Evolutionary conservation across 2,329 filamentous ascomycete species (phyloP), one percentile per base, ranked within the genome.

Genomic region (Aspergillus sergii): DNA sequence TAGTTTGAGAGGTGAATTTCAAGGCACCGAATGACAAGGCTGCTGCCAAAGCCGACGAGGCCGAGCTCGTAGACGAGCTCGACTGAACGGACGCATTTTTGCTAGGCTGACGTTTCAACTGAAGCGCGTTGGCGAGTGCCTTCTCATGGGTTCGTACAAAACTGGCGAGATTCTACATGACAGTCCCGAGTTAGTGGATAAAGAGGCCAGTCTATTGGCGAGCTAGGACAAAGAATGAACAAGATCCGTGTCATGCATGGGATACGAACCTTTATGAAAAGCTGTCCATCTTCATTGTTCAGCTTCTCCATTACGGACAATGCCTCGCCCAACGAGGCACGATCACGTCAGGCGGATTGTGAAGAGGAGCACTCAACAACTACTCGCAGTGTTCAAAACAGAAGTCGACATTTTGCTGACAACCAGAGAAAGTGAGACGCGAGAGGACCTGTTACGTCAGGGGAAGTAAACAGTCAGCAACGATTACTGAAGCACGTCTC

Each of bases 81-180:
- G 87, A 83, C 26, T 74, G 76, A 59, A 75, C 70, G 64, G 90
- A 80, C 69, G 86, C 87, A 88, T 94, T 88, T 72, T 89, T 90
- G 66, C 87, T 83, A 46, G 84, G 82, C 66, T 87, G 86, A 73
- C 92, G 88, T 77, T 90, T 90, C 71, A 96, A 85, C 79, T 97
- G 94, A 66, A 97, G 84, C 72, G 94, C 94, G 82, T 98, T 98
- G 76, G 95, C 95, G 67, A 99, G 87, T 43, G 94, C 94, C 82
- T 96, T 96, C 81, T 99, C 95, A 83, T 99, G 93, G 61, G 93
- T 97, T 67, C 94, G 93, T 80, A 99, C 93, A 81, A 97, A 98
- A 81, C 90, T 90, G 76, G 94, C 94, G 77, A 99, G 86, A 85
- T 96, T 95, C 94, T 97, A 78, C 53, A 32, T 32, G 21, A 14